A percentile compares a stretch with the other conserved stretches of the same genome.
phyloP scores from a whole-genome alignment of 2,329 filamentous ascomycete species.

The Fusarium incarnatum region DNA sequence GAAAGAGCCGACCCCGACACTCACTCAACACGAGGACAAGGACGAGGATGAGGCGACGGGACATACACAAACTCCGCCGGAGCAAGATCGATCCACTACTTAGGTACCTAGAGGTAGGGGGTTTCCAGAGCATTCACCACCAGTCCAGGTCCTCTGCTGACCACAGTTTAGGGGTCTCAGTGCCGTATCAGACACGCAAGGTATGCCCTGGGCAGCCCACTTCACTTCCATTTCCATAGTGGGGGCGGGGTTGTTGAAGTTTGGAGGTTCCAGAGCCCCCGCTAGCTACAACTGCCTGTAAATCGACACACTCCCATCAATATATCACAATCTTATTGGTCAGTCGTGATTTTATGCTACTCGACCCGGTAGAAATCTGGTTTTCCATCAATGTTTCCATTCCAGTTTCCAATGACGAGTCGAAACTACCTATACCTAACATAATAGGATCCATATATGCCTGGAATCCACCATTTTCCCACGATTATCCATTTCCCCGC shows the following conservation, averaged over 20 bases:
- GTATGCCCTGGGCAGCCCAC: conserved; percentile 7
- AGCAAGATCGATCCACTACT: background rate
- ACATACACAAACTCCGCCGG: background rate
- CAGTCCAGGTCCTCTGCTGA: conserved; percentile 6
- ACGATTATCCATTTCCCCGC: background rate
- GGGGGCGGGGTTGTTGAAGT: conserved; percentile 31
- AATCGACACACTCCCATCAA: conserved; percentile 4
- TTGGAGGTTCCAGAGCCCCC: conserved; percentile 3
- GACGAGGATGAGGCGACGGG: background rate
- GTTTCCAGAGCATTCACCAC: background rate
- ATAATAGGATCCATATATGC: background rate
- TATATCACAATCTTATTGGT: background rate
- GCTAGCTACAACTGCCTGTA: conserved; percentile 4
- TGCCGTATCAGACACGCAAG: background rate
- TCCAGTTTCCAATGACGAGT: conserved; percentile 8
- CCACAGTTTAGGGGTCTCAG: conserved; percentile 2
- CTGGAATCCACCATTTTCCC: background rate
- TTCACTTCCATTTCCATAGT: conserved; percentile 13
- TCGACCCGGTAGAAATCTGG: conserved; percentile 19
- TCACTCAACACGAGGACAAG: conserved; percentile 5
- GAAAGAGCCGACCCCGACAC: conserved; percentile 3
- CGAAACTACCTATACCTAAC: background rate
- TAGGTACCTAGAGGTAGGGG: background rate
- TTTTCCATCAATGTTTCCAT: conserved; percentile 2
- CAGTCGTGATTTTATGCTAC: background rate